Conservation (phyloP, 176 grass and related monocot genomes). For the Zoysia pacifica region DNA sequence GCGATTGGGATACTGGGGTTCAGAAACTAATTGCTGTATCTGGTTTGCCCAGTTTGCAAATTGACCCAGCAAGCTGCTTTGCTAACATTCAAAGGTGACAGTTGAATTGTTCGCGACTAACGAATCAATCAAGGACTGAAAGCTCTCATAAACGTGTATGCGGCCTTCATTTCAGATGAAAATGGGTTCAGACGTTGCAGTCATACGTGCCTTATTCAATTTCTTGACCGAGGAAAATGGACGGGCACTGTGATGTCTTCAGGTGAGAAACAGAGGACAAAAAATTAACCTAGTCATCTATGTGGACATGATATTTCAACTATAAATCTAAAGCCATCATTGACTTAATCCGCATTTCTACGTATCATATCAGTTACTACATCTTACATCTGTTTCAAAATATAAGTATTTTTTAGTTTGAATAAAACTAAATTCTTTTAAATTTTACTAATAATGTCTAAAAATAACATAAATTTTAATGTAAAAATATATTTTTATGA, state of each 20-base stretch:
- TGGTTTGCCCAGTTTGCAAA: not conserved
- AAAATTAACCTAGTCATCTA: not conserved
- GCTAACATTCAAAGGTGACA: not conserved
- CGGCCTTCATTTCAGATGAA: not conserved
- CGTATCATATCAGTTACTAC: not conserved
- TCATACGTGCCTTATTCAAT: not conserved
- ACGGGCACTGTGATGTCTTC: not conserved
- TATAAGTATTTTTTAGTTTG: no score
- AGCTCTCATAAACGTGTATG: not conserved
- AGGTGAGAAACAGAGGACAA: not conserved
- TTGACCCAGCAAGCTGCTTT: not conserved
- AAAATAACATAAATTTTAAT: no score
- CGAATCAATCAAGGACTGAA: not conserved
- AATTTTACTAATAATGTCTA: no score
- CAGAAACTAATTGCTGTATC: not conserved
- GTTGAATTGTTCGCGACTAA: not conserved
- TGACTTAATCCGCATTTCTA: not conserved
- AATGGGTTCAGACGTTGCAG: not conserved
- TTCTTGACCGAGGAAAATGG: conserved; percentile 14
- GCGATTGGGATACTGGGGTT: not conserved
- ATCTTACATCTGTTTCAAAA: no score
- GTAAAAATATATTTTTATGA: no score
- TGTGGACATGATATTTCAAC: not conserved
- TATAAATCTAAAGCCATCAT: not conserved
- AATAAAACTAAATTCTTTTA: no score